Evolutionary conservation across 73 alveolate genomes (phyloP), one percentile per base, ranked within the genome.

Genomic region (Stentor coeruleus): DNA sequence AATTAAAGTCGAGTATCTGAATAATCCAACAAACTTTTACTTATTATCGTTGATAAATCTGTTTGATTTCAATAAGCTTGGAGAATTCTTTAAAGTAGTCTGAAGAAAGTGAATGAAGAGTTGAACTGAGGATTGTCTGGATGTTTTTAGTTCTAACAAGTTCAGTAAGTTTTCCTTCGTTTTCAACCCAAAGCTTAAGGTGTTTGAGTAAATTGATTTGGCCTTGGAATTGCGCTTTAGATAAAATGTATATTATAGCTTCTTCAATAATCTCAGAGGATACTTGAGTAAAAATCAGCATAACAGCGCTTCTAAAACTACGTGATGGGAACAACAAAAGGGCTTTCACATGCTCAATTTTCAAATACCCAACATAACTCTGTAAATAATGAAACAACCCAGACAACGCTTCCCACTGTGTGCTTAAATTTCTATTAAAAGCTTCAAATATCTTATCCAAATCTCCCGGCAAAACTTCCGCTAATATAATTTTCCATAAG

Each of bases 171-270:
- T 66, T 66, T 33, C 42, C 39, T 28, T 66, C 79, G n/a, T 33
- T 20, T 31, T 66, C 79, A 1, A 66, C 37, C 79, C 79, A 66
- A 66, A 20, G 79, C 39, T 66, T 66, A 0, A 66, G 39, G 2
- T 66, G 79, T 2, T 66, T 66, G 20, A 66, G 37, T 11, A 66
- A 20, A 31, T 66, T 66, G 37, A 66, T 66, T 33, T 66, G 79
- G 0, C 79, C 79, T 66, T 66, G 79, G 33, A 66, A 66, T 33
- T 66, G 79, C 26, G 79, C 36, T 33, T 66, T 66, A 28, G n/a
- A 14, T 66, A 66, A 20, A 66, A 66, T 66, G 11, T 66, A 26
- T 26, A 20, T 28, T 20, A 66, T 31, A 1, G 79, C 79, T 66
- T 66, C 79, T 66, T 66, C 79, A 66, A 66, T 66, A 37, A 66